Base-by-base conservation (phyloP, 169 alveolate species). In the Sarcocystis neurona region DNA sequence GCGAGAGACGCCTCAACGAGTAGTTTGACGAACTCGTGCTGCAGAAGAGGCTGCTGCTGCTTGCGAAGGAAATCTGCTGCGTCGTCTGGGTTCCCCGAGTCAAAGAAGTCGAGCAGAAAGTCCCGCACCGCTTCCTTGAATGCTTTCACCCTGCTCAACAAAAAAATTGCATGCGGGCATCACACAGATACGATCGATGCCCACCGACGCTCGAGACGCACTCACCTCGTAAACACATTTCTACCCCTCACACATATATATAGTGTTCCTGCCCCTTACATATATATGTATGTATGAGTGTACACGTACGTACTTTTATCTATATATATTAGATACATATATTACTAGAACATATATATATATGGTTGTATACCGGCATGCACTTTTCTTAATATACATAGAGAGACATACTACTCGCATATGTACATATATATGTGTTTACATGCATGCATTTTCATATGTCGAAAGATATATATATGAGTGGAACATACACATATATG, bases 31-130 rank as follows among this genome's bases (percentile, higher is more conserved):
- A 85, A 85, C 30, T 85, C 90, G 66, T 85, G 90, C 74, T 85
- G 90, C 60, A 78, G 74, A 15, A 85, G 90, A 6, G 90, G 90
- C 46, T 85, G 72, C 77, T 48, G 70, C 84, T 85, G 90, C 41
- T 78, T 84, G 72, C 70, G 66, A 4, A 85, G 90, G 60, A 85
- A 85, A 37, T 68, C 47, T 60, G 66, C 72, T 32, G 79, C 72
- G 37, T 85, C 90, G 43, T 85, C 84, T 23, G 70, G 75, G 77
- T 84, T 79, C 34, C 74, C 90, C 37, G 84, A 63, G 41, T 85
- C 79, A 50, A 85, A 85, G 48, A 85, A 78, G 60, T 85, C 90
- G 56, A 50, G 84, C 84, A 85, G 34, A 75, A 85, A 85, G 20
- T 85, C 82, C 44, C 84, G 32, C 48, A 85, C 84, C 23, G 90